Percentiles rank a stretch among this genome's conserved stretches.
Evolutionary conservation across 176 grass and related monocot genomes (phyloP).

Genomic region (Rhipidocladum racemiflorum): DNA sequence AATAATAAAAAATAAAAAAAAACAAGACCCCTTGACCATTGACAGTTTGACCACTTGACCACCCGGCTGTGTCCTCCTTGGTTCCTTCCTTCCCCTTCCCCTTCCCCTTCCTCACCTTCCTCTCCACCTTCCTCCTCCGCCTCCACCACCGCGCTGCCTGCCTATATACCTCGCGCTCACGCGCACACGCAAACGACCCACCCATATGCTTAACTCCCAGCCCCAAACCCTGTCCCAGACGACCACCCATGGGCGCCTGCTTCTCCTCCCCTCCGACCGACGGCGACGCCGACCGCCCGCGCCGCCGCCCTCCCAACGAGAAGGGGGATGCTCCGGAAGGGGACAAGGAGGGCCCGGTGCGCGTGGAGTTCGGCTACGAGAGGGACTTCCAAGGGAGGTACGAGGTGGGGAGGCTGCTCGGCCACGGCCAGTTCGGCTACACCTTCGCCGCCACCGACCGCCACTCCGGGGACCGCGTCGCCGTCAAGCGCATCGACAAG

Average conservation of each 20-base stretch:
- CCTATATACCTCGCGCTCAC: conserved; percentile 46
- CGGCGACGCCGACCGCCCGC: not conserved
- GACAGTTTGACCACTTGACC: conserved; percentile 33
- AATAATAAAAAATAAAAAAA: too few relatives aligned
- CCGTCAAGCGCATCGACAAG: conserved; percentile 99
- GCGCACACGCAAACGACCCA: not conserved
- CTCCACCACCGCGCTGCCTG: not conserved
- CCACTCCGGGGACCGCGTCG: conserved; percentile 62
- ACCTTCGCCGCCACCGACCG: conserved; percentile 85
- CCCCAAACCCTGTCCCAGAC: not conserved
- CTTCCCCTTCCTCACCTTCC: conserved; percentile 36
- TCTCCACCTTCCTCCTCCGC: conserved; percentile 43
- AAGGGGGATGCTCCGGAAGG: not conserved
- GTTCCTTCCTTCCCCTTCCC: not conserved
- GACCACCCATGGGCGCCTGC: conserved; percentile 46
- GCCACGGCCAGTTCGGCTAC: conserved; percentile 97
- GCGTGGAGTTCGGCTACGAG: conserved; percentile 74
- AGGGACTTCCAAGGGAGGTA: conserved; percentile 75
- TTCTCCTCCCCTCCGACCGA: conserved; percentile 39
- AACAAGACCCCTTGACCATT: too few relatives aligned
- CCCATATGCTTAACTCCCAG: conserved; percentile 35
- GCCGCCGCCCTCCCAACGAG: not conserved
- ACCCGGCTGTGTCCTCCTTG: not conserved
- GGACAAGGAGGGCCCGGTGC: not conserved
- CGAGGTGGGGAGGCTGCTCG: conserved; percentile 80